These are phyloP conservation scores for Allantophomopsis cytisporea DNA, from an alignment of 2,329 filamentous ascomycete genomes.

Conservation along the genomic window DNA sequence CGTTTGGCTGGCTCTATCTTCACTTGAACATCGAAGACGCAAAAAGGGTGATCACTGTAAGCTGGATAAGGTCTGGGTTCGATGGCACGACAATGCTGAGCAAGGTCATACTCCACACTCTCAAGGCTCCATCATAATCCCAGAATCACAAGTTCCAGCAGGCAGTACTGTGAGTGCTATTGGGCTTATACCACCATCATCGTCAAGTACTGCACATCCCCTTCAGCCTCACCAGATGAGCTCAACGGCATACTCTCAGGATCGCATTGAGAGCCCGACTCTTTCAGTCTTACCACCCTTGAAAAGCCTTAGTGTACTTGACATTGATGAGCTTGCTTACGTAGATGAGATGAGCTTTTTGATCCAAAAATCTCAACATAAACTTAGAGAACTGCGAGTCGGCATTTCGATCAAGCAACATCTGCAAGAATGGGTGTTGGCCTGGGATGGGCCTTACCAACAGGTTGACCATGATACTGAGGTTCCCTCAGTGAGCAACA, in stretches of 20 bases:
- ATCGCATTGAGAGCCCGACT: slow-evolving; percentile 62
- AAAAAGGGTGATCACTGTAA: slow-evolving; percentile 44
- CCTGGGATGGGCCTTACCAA: slow-evolving; percentile 49
- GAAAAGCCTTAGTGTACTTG: slow-evolving; percentile 62
- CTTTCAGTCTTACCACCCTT: slow-evolving; percentile 66
- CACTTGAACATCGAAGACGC: slow-evolving; percentile 38
- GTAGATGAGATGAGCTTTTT: slow-evolving; percentile 71
- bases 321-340: slow-evolving; percentile 74
- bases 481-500: slow-evolving; percentile 39
- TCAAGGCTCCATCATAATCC: slow-evolving; percentile 9
- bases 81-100: slow-evolving; percentile 63
- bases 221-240: slow-evolving; percentile 16
- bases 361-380: slow-evolving; percentile 54
- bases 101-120: slow-evolving; percentile 11
- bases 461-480: slow-evolving; percentile 47
- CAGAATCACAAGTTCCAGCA: slow-evolving; percentile 12
- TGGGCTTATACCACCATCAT: slow-evolving; percentile 20
- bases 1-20: slow-evolving; percentile 67
- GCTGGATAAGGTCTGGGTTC: slow-evolving; percentile 63
- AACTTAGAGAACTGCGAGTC: slow-evolving; percentile 57
- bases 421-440: slow-evolving; percentile 37
- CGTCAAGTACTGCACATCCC: slow-evolving; percentile 7
- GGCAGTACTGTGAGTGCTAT: slow-evolving; percentile 27
- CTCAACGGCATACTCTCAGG: slow-evolving; percentile 34
- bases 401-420: slow-evolving; percentile 46